Base-by-base conservation (phyloP, 2,329 filamentous ascomycete species). In the Microascus cirrosus region DNA sequence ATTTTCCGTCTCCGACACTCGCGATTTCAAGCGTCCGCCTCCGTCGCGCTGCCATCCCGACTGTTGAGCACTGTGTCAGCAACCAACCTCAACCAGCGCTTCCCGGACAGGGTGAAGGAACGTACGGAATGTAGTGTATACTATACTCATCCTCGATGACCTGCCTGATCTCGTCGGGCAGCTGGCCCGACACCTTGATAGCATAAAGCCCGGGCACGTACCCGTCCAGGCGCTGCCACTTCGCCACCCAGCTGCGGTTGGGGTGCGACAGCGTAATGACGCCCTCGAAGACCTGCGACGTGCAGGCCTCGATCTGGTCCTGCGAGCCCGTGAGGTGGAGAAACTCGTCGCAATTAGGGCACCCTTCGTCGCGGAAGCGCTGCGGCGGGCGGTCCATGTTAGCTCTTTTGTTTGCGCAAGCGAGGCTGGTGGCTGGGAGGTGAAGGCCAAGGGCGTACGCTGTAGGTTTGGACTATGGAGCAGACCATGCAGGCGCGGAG, bases 401-500 rank as follows among this genome's bases (percentile, higher is more conserved):
- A 39, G 13, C 42, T 56, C 25, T 15, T 22, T 13, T 51, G 45
- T 25, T 45, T 2, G 20, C 34, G 34, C 35, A 52, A 12, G 18
- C 25, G 35, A 7, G 58, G 10, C 28, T 28, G 45, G 35, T 34
- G 54, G 11, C 13, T 53, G 55, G 35, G 58, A 54, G 59, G 59
- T 34, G 61, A 56, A 35, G 58, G 56, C n/a, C n/a, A 34, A 45
- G 52, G 15, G 70, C 81, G 64, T 76, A 91, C 88, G 63, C 79
- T 80, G 67, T 86, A 84, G 61, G 89, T 86, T 78, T 93, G 90
- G 63, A 97, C 90, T 69, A 97, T 88, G 58, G 90, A 93, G 83
- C 94, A 99, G 65, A 97, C 90, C 91, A 99, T 96, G 79, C 94
- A 99, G 67, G 94, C 94, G 73, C 94, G 92, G 64, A 95, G 82